phyloP scores from a whole-genome alignment of 2,329 filamentous ascomycete species.

The Fusarium odoratissimum region DNA sequence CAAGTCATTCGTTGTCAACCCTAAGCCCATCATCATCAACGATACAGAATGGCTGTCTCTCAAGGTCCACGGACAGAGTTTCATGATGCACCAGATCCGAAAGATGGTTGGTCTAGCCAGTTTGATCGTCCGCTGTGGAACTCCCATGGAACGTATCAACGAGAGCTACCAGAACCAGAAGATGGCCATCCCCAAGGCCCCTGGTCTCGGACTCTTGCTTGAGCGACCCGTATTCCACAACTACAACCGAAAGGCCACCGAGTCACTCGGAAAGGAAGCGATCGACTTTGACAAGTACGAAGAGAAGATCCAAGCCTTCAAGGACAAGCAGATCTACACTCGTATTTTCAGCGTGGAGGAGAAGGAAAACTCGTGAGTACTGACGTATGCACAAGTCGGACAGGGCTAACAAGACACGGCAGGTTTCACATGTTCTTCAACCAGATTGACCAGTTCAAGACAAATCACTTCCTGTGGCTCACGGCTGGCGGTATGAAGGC shows the following conservation, averaged over 20 bases:
- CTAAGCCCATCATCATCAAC: conserved; percentile 82
- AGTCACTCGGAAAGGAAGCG: conserved; percentile 71
- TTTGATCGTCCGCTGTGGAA: conserved; percentile 85
- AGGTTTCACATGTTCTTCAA: conserved; percentile 84
- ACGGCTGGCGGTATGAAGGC: conserved; percentile 75
- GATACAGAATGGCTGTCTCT: conserved; percentile 95
- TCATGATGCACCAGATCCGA: conserved; percentile 99
- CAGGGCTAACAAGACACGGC: conserved; percentile 26
- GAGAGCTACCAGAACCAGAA: conserved; percentile 78
- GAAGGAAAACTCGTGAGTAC: conserved; percentile 82
- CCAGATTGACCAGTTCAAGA: conserved; percentile 80
- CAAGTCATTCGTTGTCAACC: conserved; percentile 87
- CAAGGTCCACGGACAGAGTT: conserved; percentile 96
- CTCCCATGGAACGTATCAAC: conserved; percentile 75
- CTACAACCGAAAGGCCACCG: conserved; percentile 81
- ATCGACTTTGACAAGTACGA: conserved; percentile 85
- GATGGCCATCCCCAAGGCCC: conserved; percentile 93
- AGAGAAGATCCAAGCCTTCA: conserved; percentile 85
- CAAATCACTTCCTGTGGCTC: conserved; percentile 79
- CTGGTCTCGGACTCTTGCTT: conserved; percentile 85
- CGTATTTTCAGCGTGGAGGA: conserved; percentile 92
- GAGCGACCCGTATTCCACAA: conserved; percentile 91
- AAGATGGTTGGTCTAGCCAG: conserved; percentile 98
- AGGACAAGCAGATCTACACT: conserved; percentile 90
- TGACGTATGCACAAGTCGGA: neutral